Evolutionary conservation across 2,329 filamentous ascomycete genomes (phyloP), one percentile per base, ranked within the genome.

Genomic region (Diaporthe velutina): DNA sequence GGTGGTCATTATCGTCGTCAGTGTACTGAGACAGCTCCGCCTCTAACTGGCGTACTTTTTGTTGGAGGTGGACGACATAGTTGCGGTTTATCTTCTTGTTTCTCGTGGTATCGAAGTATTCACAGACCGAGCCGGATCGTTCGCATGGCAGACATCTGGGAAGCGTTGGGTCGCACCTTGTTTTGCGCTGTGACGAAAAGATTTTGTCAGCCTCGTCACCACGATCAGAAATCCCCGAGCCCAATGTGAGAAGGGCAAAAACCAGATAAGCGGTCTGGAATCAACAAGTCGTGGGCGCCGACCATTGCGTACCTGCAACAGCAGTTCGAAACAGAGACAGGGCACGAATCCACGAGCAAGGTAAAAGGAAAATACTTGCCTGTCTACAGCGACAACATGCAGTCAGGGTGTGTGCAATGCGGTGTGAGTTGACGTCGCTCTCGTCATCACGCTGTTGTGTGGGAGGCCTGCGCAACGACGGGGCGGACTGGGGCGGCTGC

Each of bases 131-230:
- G 80, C 96, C 96, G 77, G 95, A 96, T 79, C 96, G 91, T 85
- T 98, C 95, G 86, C 97, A 99, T 30, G 96, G 96, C 25, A 95
- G 90, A 84, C 97, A 99, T 81, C 94, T 93, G 54, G 97, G 97
- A 30, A 99, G 90, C 19, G 94, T 94, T 5, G 97, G 94, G 84
- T 98, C 97, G 87, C 97, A 99, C 87, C 95, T 90, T 50, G 96
- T 98, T 88, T 99, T 99, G 80, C 96, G 93, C 96, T 98, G 81
- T 74, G 74, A 42, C 50, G n/a, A 61, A 66, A 70, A 25, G 52
- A 72, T 72, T 60, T 77, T 52, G 73, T 76, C 70, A 76, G 75
- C 50, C 48, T 35, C 10, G 10, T 17, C 17, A 19, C 25, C 17
- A 64, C 25, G 25, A 25, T 40, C 40, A 10, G 54, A 22, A 42